These are phyloP conservation scores for Talaromyces rugulosus DNA, from an alignment of 2,329 filamentous ascomycete genomes.

Conservation along the genomic window DNA sequence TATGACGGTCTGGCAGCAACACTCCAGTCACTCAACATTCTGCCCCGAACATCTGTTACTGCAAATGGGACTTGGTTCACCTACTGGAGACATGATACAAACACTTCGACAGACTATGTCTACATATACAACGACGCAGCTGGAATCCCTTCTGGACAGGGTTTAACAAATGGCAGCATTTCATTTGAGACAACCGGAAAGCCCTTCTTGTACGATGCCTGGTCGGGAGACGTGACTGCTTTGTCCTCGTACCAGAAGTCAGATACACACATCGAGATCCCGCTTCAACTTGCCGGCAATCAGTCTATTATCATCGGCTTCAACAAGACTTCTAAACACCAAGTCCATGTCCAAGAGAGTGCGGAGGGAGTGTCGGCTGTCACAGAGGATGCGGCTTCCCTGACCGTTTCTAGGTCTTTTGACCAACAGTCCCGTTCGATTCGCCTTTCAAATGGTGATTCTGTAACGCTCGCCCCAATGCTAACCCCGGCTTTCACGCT, in stretches of 20 bases:
- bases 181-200: slow-evolving; percentile 25
- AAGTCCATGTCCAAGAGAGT: background rate
- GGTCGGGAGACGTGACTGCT: slow-evolving; percentile 35
- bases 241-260: slow-evolving; percentile 30
- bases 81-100: slow-evolving; percentile 29
- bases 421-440: background rate
- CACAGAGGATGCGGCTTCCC: background rate
- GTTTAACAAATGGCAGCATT: slow-evolving; percentile 21
- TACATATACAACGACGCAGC: slow-evolving; percentile 39
- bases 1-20: slow-evolving; percentile 27
- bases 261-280: slow-evolving; percentile 25
- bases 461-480: slow-evolving; percentile 7
- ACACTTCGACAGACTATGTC: slow-evolving; percentile 29
- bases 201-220: slow-evolving; percentile 40
- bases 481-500: slow-evolving; percentile 20
- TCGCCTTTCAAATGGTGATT: slow-evolving; percentile 6
- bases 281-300: slow-evolving; percentile 35
- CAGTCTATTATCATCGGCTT: slow-evolving; percentile 41
- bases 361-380: background rate
- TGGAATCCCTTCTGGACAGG: slow-evolving; percentile 16
- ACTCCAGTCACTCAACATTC: slow-evolving; percentile 27
- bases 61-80: slow-evolving; percentile 33
- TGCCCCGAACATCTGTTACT: slow-evolving; percentile 25
- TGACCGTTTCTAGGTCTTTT: background rate
- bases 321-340: background rate